Percentiles rank a stretch among this genome's conserved stretches.
phyloP scores from a whole-genome alignment of 345 rosid genomes.

The Raphanus sativus region DNA sequence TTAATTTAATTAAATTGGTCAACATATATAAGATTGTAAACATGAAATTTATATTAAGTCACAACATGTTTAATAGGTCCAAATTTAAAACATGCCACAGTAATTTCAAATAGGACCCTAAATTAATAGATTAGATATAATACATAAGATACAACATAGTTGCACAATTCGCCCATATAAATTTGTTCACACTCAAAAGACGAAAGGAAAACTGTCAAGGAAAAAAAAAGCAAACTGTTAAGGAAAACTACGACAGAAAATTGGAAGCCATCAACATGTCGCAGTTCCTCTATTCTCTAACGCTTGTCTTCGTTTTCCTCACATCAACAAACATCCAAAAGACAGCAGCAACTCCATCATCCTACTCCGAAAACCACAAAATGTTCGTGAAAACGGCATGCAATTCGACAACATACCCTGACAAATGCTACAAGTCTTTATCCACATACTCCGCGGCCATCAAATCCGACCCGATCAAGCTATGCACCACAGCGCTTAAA shows the following conservation, averaged over 20 bases:
- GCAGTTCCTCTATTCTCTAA: conserved; percentile 23
- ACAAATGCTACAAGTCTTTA: conserved; percentile 55
- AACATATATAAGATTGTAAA: no score
- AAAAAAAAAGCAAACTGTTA: not conserved
- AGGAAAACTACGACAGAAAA: no score
- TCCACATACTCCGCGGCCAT: conserved; percentile 49
- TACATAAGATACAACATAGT: not conserved
- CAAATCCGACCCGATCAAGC: conserved; percentile 52
- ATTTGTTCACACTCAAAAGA: not conserved
- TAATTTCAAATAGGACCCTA: no score
- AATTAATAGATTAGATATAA: no score
- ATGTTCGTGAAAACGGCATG: conserved; percentile 55
- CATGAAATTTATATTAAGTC: no score
- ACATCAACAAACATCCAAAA: not conserved
- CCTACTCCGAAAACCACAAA: conserved; percentile 41
- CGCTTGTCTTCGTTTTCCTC: conserved; percentile 21
- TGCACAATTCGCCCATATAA: not conserved
- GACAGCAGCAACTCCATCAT: conserved; percentile 33
- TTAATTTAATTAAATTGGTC: no score
- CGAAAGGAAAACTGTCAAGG: not conserved
- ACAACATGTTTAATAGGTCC: no score
- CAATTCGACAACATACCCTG: conserved; percentile 55
- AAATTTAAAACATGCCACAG: no score
- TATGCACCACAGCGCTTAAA: conserved; percentile 51
- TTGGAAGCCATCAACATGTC: conserved; percentile 23